Evolutionary conservation across 805 yeast genomes (phyloP), one percentile per base, ranked within the genome.

Genomic region (Kluyveromyces aestuarii): DNA sequence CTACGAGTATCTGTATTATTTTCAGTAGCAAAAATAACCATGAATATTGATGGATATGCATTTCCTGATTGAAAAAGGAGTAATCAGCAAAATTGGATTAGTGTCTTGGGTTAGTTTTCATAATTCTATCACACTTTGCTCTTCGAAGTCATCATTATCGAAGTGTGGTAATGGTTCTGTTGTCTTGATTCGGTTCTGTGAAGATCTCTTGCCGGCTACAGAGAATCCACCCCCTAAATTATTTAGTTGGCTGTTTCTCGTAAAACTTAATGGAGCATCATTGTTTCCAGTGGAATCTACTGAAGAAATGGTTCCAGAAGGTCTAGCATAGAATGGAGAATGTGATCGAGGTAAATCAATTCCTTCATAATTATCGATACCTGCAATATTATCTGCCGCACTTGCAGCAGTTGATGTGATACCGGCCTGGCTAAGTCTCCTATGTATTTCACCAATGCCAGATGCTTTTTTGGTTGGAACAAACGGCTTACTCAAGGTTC

Each of bases 361-460:
- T 11, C 50, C 21, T 41, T 54, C 56, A 45, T 54, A 63, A 44
- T 61, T 56, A n/a, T 67, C 66, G 35, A 72, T 68, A 6, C 79
- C 79, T 2, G 79, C 78, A 40, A 73, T 68, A 47, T 68, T 69
- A 52, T 75, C 70, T 0, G 79, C 61, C 45, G 72, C 69, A 7
- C 59, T 56, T 2, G 74, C 75, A 2, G 78, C 77, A 35, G 60
- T 65, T 9, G 54, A 52, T 1, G 77, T 69, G 45, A 75, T 68
- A 30, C 68, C 69, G 7, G 73, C 72, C 13, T 61, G 62, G 8
- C 62, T 56, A 17, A 73, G 48, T 17, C 69, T 59, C 17, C 64
- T 58, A 9, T 55, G 52, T 37, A 72, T 57, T 19, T 68, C 72
- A 14, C 54, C 49, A 1, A 55, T 49, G 21, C 66, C 59, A n/a